These are phyloP conservation scores for Yamadazyma trypodendri DNA, from an alignment of 1,139 yeast species.

Conservation along the genomic window DNA sequence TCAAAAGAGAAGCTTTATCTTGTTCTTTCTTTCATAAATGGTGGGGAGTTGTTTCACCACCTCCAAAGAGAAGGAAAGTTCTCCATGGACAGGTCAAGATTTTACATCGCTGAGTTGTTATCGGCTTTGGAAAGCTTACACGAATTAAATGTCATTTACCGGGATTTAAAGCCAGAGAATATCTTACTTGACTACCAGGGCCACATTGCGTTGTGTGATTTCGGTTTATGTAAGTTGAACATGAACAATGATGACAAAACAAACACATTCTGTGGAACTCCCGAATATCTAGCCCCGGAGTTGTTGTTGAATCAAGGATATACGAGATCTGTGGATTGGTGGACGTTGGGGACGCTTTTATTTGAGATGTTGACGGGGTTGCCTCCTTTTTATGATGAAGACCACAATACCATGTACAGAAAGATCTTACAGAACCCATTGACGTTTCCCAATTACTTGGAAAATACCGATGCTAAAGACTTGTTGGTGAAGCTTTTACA, in stretches of 20 bases:
- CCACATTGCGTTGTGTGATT: slow-evolving; percentile 95
- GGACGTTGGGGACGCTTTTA: slow-evolving; percentile 92
- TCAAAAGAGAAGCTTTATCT: slow-evolving; percentile 90
- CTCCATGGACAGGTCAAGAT: slow-evolving; percentile 83
- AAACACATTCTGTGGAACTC: slow-evolving; percentile 94
- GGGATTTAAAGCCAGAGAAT: slow-evolving; percentile 95
- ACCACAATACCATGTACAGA: slow-evolving; percentile 90
- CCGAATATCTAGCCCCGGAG: slow-evolving; percentile 95
- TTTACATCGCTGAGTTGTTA: slow-evolving; percentile 89
- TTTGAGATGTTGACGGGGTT: slow-evolving; percentile 96
- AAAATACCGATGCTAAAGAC: slow-evolving; percentile 79
- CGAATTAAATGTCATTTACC: slow-evolving; percentile 84
- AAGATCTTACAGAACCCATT: slow-evolving; percentile 88
- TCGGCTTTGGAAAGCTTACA: slow-evolving; percentile 92
- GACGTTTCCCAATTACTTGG: slow-evolving; percentile 85
- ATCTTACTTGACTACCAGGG: slow-evolving; percentile 93
- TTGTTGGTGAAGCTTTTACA: slow-evolving; percentile 72
- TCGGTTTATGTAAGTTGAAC: slow-evolving; percentile 91
- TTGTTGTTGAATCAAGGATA: slow-evolving; percentile 88
- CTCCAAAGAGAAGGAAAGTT: slow-evolving; percentile 89
- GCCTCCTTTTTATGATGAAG: slow-evolving; percentile 95
- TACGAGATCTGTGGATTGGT: slow-evolving; percentile 94
- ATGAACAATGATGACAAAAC: slow-evolving; percentile 89
- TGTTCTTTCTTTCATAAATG: slow-evolving; percentile 90
- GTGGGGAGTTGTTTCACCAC: slow-evolving; percentile 96